Evolutionary conservation across 768 basidiomycete species (phyloP), one percentile per base, ranked within the genome.

Genomic region (Hortiboletus flavorubellus): DNA sequence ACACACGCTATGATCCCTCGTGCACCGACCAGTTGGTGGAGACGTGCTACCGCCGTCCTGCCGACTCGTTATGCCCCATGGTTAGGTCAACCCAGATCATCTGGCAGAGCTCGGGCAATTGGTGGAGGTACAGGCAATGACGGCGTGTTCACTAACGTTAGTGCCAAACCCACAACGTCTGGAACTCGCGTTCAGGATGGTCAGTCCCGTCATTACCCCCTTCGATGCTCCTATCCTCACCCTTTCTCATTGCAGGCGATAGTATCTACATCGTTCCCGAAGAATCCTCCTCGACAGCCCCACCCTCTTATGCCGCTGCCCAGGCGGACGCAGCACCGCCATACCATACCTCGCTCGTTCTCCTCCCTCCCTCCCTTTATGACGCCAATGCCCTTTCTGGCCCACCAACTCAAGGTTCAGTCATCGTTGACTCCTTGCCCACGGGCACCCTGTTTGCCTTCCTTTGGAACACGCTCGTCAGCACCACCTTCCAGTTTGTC

Each of bases 291-390:
- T 84, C 87, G 54, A 88, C 95, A 54, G 85, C 87, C 0, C 93
- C 95, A 5, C 97, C 97, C 2, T 89, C 95, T 8, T 98, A 99
- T 70, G 87, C 91, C 14, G 79, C 85, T 31, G 97, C 97, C 10
- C 87, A 95, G 67, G 86, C 90, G 15, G 97, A 99, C 71, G 85
- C 93, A n/a, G 94, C 93, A 8, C 97, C 97, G 5, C 91, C 94
- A 1, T 99, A 99, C 72, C 98, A 93, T 85, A 96, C 98, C 62
- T 97, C 93, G 2, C 95, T 93, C 3, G 84, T 98, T n/a, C 91
- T 98, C 68, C 86, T 95, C 8, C 93, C 95, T 9, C 61, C 70
- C 4, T 58, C 60, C 11, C 35, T 59, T 16, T 67, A 62, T 15
- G 60, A 68, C 18, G 26, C 64, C 35, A 85, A 82, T 59, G 71